A percentile compares a stretch with the other conserved stretches of the same genome.
These are phyloP conservation scores for Parmelia sp. DNA, from an alignment of 495 filamentous ascomycete species.

Conservation along the genomic window DNA sequence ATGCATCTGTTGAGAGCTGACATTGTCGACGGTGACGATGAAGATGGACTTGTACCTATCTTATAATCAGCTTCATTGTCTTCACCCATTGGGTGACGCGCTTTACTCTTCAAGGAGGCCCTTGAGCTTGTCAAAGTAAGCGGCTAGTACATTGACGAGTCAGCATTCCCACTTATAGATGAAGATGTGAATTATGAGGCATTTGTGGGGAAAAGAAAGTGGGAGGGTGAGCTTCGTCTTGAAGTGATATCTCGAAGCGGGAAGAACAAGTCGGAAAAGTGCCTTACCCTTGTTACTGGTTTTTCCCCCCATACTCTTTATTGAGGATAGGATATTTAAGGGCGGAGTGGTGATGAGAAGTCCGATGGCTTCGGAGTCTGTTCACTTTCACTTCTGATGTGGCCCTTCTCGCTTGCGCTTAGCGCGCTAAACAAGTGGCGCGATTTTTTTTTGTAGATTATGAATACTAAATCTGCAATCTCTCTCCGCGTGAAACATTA, in stretches of 20 bases:
- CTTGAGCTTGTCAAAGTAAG: constrained; percentile 99
- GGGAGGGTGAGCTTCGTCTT: no score
- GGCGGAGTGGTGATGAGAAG: constrained; percentile 44
- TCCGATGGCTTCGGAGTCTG: background rate
- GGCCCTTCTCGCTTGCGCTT: constrained; percentile 4
- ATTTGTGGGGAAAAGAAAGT: no score
- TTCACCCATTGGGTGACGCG: background rate
- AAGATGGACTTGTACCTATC: constrained; percentile 64
- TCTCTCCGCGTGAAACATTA: background rate
- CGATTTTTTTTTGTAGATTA: background rate
- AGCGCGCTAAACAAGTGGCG: background rate
- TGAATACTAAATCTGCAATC: background rate
- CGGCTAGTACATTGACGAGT: no score
- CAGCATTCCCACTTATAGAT: no score
- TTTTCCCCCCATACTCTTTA: constrained; percentile 98
- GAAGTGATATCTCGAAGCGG: no score
- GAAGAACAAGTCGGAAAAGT: no score
- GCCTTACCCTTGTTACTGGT: constrained; percentile 84
- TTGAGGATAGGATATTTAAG: constrained; percentile 98
- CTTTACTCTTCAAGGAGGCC: constrained; percentile 78
- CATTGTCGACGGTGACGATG: constrained; percentile 95
- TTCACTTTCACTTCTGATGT: constrained; percentile 1
- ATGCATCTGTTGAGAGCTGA: constrained; percentile 99
- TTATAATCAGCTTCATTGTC: background rate
- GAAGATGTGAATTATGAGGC: no score